Evolutionary conservation across 768 basidiomycete genomes (phyloP), one percentile per base, ranked within the genome.

Genomic region (Mycena metata): DNA sequence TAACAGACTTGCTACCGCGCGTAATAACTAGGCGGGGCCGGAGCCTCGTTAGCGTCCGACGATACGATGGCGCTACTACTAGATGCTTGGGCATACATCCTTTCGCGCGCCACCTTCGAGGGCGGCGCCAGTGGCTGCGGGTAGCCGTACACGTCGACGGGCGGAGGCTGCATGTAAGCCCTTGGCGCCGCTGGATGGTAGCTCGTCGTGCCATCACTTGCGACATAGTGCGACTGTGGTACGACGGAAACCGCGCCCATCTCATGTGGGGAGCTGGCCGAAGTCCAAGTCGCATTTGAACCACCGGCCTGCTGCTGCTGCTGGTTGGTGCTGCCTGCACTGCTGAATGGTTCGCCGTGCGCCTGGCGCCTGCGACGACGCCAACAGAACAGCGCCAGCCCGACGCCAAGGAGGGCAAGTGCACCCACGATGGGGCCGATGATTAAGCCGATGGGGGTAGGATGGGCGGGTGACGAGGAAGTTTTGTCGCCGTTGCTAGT

Each of bases 101-200:
- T 7, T 17, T 59, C 64, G 39, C 56, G 49, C 16, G 35, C 57
- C 13, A 66, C 47, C 43, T 66, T 66, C 19, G 64, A 58, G 19
- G 36, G 64, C 26, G 54, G 46, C 19, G 46, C 19, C n/a, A 33
- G 63, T 33, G 54, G 55, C 46, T 47, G 55, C 41, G 47, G 46
- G 21, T 57, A 58, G 23, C 51, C 30, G 42, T 39, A 39, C 39
- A 15, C 39, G 39, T 39, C 39, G 11, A 10, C 17, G 30, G 47
- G 45, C 10, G 45, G 33, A 11, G 45, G 33, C 24, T 60, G 59
- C 45, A 9, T 23, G 23, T 49, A 60, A 7, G 16, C 30, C 1
- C 23, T 51, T 41, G 52, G 46, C 15, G 24, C 21, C 60, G 60
- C 26, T 55, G 66, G 36, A 67, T 15, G 36, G 39, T 56, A 45